A percentile compares a stretch with the other conserved stretches of the same genome.
These are phyloP conservation scores for Periconia sp. DNA, from an alignment of 2,329 filamentous ascomycete species.

Conservation along the genomic window DNA sequence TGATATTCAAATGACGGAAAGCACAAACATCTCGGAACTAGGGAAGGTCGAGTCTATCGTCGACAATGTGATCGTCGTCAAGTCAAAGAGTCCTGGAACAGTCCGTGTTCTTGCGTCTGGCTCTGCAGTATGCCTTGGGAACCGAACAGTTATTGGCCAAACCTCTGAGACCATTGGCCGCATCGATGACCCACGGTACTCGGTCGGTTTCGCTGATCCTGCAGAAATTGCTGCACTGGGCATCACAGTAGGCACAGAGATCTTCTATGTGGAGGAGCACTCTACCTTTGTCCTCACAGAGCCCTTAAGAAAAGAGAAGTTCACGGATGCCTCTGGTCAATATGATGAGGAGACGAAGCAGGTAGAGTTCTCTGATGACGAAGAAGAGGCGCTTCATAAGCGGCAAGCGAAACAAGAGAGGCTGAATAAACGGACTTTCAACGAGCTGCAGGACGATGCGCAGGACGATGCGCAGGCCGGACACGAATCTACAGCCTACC, in stretches of 20 bases:
- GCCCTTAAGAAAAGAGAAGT: constrained; percentile 77
- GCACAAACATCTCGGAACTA: constrained; percentile 78
- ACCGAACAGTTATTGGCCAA: constrained; percentile 78
- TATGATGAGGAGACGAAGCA: constrained; percentile 95
- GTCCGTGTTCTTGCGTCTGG: constrained; percentile 84
- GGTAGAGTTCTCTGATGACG: constrained; percentile 95
- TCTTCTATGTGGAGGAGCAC: constrained; percentile 82
- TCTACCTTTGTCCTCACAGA: constrained; percentile 88
- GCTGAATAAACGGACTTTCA: constrained; percentile 27
- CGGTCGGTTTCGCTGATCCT: constrained; percentile 73
- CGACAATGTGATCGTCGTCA: constrained; percentile 78
- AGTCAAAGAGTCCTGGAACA: constrained; percentile 78
- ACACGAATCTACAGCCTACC: constrained; percentile 13
- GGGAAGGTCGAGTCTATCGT: constrained; percentile 79
- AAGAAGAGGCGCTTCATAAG: constrained; percentile 85
- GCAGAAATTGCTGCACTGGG: constrained; percentile 72
- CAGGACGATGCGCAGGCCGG: constrained; percentile 20
- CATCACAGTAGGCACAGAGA: constrained; percentile 69
- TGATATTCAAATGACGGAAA: constrained; percentile 75
- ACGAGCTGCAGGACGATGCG: background rate
- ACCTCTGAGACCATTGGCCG: constrained; percentile 87
- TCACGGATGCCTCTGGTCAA: constrained; percentile 92
- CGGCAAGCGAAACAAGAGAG: constrained; percentile 63
- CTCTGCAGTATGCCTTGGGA: constrained; percentile 79
- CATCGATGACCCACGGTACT: constrained; percentile 86